Base-by-base conservation (phyloP, 805 yeast genomes). In the Kluyveromyces starmeri region DNA sequence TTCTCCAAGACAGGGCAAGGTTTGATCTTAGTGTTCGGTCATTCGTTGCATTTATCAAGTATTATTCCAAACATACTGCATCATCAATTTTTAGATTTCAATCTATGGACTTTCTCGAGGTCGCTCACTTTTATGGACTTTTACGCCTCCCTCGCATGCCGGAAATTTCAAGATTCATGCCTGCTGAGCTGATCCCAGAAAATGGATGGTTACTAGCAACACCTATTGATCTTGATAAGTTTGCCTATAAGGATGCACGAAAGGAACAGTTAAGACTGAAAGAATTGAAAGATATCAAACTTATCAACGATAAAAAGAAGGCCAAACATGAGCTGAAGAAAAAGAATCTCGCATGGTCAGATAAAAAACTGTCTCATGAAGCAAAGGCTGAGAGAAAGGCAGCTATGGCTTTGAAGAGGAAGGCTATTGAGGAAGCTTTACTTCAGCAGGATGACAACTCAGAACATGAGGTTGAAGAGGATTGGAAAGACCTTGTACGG, bases 121-220 rank as follows among this genome's bases (percentile, higher is more conserved):
- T 82, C 6, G 95, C 92, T 1, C 70, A 65, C 43, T 67, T 83
- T 63, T 86, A 82, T 55, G 95, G 96, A 1, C 58, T 92, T 2
- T 58, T 83, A 27, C 68, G 96, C 45, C 60, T 89, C 39, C 99
- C 99, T 7, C 75, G 78, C 46, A 92, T 94, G 97, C 98, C 98
- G 0, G 99, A 92, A 52, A 61, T 75, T 20, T 70, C 78, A 15
- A 64, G 62, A 35, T 64, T 69, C 45, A 62, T 77, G 2, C 45
- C 60, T 24, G 43, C 52, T 10, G 72, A 67, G 2, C 44, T 57
- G 9, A 60, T 76, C 48, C 83, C 86, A 0, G 73, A 68, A 33
- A 78, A 75, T 41, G 96, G 96, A 1, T 84, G 88, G 85, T 58
- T 83, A 22, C 68, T 77, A 2, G 68, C 61, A 13, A 65, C 64